Evolutionary conservation across 2,329 filamentous ascomycete genomes (phyloP).

Genomic region (Colletotrichum falcatum): DNA sequence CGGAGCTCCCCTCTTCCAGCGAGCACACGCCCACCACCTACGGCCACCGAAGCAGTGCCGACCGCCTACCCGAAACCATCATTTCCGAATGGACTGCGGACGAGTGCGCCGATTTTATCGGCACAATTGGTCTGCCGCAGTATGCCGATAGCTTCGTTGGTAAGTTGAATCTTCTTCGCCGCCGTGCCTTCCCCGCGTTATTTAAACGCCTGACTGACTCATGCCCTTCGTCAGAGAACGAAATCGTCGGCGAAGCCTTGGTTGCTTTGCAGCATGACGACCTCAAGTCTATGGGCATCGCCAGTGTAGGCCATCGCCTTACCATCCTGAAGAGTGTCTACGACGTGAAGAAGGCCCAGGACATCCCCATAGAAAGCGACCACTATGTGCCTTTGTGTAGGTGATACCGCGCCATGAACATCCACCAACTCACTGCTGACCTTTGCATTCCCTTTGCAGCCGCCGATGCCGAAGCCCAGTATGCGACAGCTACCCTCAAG

Average conservation of each 20-base stretch:
- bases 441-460: slow-evolving; percentile 63
- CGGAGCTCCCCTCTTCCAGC: slow-evolving; percentile 74
- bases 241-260: slow-evolving; percentile 91
- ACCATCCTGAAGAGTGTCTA: slow-evolving; percentile 97
- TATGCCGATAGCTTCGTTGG: slow-evolving; percentile 87
- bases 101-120: slow-evolving; percentile 91
- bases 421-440: slow-evolving; percentile 18
- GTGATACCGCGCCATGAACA: slow-evolving; percentile 49
- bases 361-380: slow-evolving; percentile 89
- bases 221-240: slow-evolving; percentile 75
- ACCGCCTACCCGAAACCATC: slow-evolving; percentile 77
- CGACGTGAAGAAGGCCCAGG: slow-evolving; percentile 94
- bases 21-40: slow-evolving; percentile 87
- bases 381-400: slow-evolving; percentile 94
- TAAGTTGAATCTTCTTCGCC: slow-evolving; percentile 58
- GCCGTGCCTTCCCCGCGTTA: neutral
- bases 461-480: slow-evolving; percentile 87
- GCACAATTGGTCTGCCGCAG: slow-evolving; percentile 81
- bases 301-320: slow-evolving; percentile 91
- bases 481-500: slow-evolving; percentile 89
- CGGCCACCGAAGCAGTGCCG: slow-evolving; percentile 72
- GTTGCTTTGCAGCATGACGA: slow-evolving; percentile 92
- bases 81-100: slow-evolving; percentile 86
- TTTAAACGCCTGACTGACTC: slow-evolving; percentile 7
- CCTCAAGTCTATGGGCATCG: slow-evolving; percentile 93